These are phyloP conservation scores for Naegleria gruberi DNA, from an alignment of 208 protist species.

Conservation along the genomic window DNA sequence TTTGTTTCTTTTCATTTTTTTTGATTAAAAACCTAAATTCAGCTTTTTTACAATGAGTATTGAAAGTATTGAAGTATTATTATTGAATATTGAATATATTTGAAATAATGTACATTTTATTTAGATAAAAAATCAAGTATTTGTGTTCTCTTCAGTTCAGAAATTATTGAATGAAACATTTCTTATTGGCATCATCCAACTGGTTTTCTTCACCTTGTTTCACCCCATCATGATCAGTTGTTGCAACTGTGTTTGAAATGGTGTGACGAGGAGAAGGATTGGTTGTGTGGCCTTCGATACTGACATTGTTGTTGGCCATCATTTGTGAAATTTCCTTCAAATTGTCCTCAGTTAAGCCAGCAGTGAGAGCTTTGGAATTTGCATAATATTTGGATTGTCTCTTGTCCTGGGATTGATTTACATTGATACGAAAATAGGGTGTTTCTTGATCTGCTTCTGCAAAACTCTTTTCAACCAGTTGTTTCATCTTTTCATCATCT, in stretches of 20 bases:
- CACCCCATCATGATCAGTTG: neutral
- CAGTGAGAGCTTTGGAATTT: neutral
- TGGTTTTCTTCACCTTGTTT: neutral
- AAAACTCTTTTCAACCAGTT: neutral
- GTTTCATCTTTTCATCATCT: constrained; percentile 1
- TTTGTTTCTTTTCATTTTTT: neutral
- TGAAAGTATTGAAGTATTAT: neutral
- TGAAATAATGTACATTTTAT: too few relatives aligned
- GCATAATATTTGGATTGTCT: neutral
- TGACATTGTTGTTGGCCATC: neutral
- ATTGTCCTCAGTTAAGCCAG: neutral
- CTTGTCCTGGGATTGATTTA: neutral
- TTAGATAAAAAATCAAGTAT: too few relatives aligned
- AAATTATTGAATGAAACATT: neutral
- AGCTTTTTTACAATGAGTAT: neutral
- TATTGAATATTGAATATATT: too few relatives aligned
- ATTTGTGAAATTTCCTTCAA: neutral
- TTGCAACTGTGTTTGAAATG: neutral
- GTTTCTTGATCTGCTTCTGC: neutral
- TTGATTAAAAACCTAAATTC: neutral
- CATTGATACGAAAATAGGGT: neutral
- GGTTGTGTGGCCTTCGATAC: neutral
- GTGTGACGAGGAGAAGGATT: neutral
- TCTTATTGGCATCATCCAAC: neutral
- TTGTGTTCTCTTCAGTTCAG: too few relatives aligned